Evolutionary conservation across 1,284 basidiomycete genomes (phyloP), one percentile per base, ranked within the genome.

Genomic region (Ustilago esculenta): DNA sequence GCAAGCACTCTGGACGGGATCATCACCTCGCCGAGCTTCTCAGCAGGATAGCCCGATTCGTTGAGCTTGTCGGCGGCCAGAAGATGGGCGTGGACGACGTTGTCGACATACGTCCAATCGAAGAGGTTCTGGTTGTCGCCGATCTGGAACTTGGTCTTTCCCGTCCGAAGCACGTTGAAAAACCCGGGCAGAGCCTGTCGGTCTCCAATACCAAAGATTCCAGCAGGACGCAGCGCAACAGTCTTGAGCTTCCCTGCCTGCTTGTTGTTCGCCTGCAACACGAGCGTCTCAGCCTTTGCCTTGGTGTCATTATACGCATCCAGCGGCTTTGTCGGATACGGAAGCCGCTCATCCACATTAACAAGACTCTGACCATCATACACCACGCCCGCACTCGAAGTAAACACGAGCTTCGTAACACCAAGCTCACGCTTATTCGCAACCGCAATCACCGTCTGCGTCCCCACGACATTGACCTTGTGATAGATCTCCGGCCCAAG

Each of bases 281-380:
- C 89, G 39, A 91, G 85, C 40, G 86, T 86, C 83, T 98, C 96
- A 0, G 92, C 95, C 75, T 90, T 88, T 17, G 91, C 91, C 84
- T 99, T 99, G n/a, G 93, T 94, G 72, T 92, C 90, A 81, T 94
- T 97, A 84, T 99, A 99, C 0, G 91, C 89, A 82, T 98, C 94
- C 81, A 95, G 86, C 1, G 90, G 87, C 41, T 87, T 87, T 35
- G 87, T 86, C 0, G 93, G 93, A 73, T 88, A 88, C 0, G 89
- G 87, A 46, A 92, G 82, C 15, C 95, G 88, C 84, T 99, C 96
- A 83, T 98, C 96, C 29, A 91, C 88, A 79, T 94, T 89, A 72
- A 92, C 86, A 42, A 95, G 85, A 81, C 92, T 88, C 18, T 84
- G 83, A 0, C 94, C 94, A 64, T 91, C 90, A 84, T 94, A 98